phyloP scores from a whole-genome alignment of 345 rosid species.

The Salix purpurea region DNA sequence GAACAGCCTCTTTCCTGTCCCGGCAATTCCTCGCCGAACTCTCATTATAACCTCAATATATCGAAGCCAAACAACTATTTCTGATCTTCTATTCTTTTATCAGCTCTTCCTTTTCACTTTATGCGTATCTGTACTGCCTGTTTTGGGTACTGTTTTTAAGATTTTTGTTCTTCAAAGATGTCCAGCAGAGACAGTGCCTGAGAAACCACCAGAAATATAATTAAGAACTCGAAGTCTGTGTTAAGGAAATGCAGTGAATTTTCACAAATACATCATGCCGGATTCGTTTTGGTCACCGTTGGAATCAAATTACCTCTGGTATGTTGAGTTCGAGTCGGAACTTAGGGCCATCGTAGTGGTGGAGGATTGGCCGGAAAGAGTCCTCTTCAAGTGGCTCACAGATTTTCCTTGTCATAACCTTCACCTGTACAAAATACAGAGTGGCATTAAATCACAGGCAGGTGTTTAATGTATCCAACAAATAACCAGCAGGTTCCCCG shows the following conservation, averaged over 20 bases:
- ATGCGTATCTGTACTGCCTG: conserved; percentile 8
- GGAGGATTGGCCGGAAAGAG: conserved; percentile 94
- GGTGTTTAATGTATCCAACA: neutral
- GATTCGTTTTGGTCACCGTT: neutral
- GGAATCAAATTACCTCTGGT: conserved; percentile 62
- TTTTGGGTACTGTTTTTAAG: conserved; percentile 27
- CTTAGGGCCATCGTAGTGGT: conserved; percentile 98
- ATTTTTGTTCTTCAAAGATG: conserved; percentile 58
- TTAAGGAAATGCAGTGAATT: neutral
- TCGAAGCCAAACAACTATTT: neutral
- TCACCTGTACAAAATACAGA: conserved; percentile 38
- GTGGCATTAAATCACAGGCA: neutral
- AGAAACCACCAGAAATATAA: neutral
- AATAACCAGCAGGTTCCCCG: neutral
- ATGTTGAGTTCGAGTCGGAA: conserved; percentile 88
- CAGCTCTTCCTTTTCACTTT: neutral
- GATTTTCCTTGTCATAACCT: conserved; percentile 70
- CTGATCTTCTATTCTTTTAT: neutral
- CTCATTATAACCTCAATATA: neutral
- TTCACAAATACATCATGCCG: neutral
- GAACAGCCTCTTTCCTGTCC: conserved; percentile 1
- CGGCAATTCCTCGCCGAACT: neutral
- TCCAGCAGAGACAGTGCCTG: conserved; percentile 92
- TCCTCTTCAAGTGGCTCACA: conserved; percentile 95
- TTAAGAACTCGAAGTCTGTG: neutral